These are phyloP conservation scores for Phytopythium mirpurense DNA, from an alignment of 352 stramenopile species.

Conservation along the genomic window DNA sequence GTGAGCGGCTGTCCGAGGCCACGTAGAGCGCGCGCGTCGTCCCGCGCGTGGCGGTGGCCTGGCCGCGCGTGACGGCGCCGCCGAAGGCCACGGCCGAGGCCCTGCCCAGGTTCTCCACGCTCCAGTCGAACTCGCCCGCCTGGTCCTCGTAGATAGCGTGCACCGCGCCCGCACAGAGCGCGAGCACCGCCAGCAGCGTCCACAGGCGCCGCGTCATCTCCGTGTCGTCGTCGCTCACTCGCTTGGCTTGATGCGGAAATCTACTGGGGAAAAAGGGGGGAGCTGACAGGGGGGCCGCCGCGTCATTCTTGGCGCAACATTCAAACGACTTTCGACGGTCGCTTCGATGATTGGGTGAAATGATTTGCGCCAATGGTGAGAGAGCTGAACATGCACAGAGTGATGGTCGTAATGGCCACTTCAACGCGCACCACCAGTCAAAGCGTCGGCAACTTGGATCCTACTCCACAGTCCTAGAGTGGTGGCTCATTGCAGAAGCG, in stretches of 20 bases:
- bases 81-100: conserved; percentile 42
- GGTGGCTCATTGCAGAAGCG: too few species aligned
- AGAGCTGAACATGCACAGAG: too few species aligned
- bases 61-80: conserved; percentile 33
- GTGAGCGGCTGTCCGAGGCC: conserved; percentile 51
- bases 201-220: conserved; percentile 14
- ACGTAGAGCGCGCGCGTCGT: conserved; percentile 62
- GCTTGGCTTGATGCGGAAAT: not conserved
- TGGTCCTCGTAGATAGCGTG: conserved; percentile 70
- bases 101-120: conserved; percentile 52
- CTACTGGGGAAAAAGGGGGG: not conserved
- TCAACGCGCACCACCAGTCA: too few species aligned
- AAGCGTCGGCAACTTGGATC: too few species aligned
- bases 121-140: conserved; percentile 77
- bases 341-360: too few species aligned
- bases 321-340: too few species aligned
- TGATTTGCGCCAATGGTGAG: too few species aligned
- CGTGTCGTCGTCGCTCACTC: not conserved
- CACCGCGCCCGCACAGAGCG: conserved; percentile 21
- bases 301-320: not conserved
- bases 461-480: too few species aligned
- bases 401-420: too few species aligned
- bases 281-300: not conserved
- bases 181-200: conserved; percentile 16
- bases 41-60: conserved; percentile 29